Base-by-base conservation (phyloP, 2,329 filamentous ascomycete genomes). In the Fusarium bactridioides region DNA sequence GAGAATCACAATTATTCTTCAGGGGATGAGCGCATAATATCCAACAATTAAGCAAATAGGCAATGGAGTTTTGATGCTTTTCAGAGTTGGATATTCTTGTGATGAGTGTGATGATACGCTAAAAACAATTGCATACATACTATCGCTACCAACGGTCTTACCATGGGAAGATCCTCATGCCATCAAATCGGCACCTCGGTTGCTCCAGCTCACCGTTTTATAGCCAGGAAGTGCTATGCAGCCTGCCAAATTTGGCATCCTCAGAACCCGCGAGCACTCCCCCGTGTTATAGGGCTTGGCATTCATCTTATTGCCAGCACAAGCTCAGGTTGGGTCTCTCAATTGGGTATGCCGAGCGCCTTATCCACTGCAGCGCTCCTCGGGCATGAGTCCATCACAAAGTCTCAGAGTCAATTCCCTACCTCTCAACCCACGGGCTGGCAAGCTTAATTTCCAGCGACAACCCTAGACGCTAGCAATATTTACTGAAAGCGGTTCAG, bases 141-240 rank as follows among this genome's bases (percentile, higher is more conserved):
- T 54, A 53, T 67, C 63, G 58, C 61, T 35, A 25, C 33, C 35
- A 68, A 69, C 68, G 54, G 72, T 63, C 57, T 56, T 38, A 67
- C 38, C 50, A 69, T 61, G 60, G 55, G 55, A 45, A 59, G 61
- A 76, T 56, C 59, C 67, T 67, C 68, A 60, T 65, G 37, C 44
- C 58, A 56, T 64, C 65, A 61, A 74, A 68, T 65, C 67, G 58
- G 41, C 31, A 61, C 53, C 72, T 70, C 59, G 56, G 64, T 51
- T 73, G 70, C 61, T 67, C 71, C 67, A 70, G 60, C 64, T 69
- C 70, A 72, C 70, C 66, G 65, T 64, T 67, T 68, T 65, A 60
- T 37, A 59, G 57, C 67, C 63, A 68, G 68, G 68, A 75, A 77
- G 64, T 67, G 57, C 58, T 56, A 74, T 77, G 75, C 75, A 77